Base-by-base conservation (phyloP, 2,329 filamentous ascomycete genomes). In the Aspergillus texensis region DNA sequence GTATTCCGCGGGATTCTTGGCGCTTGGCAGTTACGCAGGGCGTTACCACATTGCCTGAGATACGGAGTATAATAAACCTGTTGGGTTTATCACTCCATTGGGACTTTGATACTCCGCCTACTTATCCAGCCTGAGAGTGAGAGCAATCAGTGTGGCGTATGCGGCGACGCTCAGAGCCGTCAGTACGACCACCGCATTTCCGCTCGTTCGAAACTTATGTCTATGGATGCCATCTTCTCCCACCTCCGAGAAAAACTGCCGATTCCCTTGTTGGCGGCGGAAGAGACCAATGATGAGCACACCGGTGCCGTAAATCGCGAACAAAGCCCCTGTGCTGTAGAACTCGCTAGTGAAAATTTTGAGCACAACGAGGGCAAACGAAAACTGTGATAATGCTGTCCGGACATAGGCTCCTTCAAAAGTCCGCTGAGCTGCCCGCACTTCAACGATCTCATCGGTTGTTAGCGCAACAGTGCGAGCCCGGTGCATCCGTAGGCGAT, bases 271-370 rank as follows among this genome's bases (percentile, higher is more conserved):
- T 74, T 94, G 92, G 60, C 95, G 88, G 62, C 95, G 87, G 79
- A 96, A 96, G 60, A 93, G 82, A 71, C 93, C 91, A 64, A 96
- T 92, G 30, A 92, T 83, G 74, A 98, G 83, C 55, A 99, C 87
- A 8, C 92, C 92, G 4, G 90, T 89, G 14, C 94, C 95, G 74
- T 98, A 98, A 56, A 93, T 89, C 50, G 95, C 94, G 76, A 97
- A 97, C 36, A 99, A 84, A 8, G 95, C 95, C n/a, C 95, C 95
- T 67, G 97, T 97, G 70, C 91, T 89, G 80, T 98, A 98, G 83
- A 99, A 98, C 75, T 98, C 95, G 58, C 89, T 87, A 10, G 93
- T 97, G 82, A 99, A 98, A 78, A 99, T 96, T 81, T 96, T 97
- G 70, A 97, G 88, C 58, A 99, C 92, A 67, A 99, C 89, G 57